These are phyloP conservation scores for Cercospora zeae-maydis DNA, from an alignment of 2,329 filamentous ascomycete species.

Conservation along the genomic window DNA sequence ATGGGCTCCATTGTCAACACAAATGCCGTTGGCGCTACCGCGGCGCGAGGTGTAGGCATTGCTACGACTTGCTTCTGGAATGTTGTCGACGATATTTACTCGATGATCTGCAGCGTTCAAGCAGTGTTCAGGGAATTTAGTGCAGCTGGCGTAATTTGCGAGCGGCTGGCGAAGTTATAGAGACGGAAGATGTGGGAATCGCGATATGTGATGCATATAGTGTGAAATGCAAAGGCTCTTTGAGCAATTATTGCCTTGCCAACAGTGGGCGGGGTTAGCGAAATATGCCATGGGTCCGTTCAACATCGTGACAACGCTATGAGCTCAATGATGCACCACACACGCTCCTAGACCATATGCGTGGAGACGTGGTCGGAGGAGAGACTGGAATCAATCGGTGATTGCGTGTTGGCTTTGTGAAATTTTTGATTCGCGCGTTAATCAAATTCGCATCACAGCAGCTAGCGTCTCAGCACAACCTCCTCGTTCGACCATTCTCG, in stretches of 20 bases:
- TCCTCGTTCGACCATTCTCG: too few relatives aligned
- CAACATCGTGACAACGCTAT: neutral
- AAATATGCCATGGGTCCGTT: neutral
- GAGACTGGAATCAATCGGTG: neutral
- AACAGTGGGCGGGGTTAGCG: neutral
- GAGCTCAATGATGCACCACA: neutral
- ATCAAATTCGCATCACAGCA: neutral
- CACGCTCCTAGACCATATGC: neutral
- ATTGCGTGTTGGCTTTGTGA: neutral
- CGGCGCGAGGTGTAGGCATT: slow-evolving; percentile 3
- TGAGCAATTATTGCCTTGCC: neutral
- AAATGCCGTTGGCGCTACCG: slow-evolving; percentile 8
- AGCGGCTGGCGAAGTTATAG: neutral
- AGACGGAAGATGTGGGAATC: neutral
- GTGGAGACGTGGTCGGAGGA: neutral
- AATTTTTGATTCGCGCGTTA: neutral
- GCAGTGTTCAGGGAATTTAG: neutral
- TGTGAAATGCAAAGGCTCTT: neutral
- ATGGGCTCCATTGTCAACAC: slow-evolving; percentile 24
- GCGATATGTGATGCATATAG: neutral
- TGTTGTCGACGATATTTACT: neutral
- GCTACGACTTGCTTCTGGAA: neutral
- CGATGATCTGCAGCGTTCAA: slow-evolving; percentile 5
- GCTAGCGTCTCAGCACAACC: too few relatives aligned
- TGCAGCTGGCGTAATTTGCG: neutral